These are phyloP conservation scores for Hydrangea macrophylla DNA, from an alignment of 148 eudicot species.

Conservation along the genomic window DNA sequence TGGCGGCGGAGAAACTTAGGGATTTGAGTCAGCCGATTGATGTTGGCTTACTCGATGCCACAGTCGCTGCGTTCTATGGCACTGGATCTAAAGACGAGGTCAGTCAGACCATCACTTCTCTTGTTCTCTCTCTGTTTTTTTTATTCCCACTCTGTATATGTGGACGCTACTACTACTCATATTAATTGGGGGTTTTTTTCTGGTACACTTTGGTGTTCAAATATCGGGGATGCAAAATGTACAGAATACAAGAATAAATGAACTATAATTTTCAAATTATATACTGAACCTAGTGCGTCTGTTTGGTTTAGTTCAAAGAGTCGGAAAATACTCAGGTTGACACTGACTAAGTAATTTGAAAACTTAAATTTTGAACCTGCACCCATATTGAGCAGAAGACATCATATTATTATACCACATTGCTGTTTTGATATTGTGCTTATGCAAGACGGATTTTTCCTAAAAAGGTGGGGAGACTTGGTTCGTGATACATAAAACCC, in stretches of 20 bases:
- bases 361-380: no score
- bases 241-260: no score
- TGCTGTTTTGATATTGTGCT: no score
- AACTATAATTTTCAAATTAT: no score
- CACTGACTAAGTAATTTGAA: no score
- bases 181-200: not conserved
- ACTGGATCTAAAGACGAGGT: conserved; percentile 98
- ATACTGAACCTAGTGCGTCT: not conserved
- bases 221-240: not conserved
- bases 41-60: conserved; percentile 81
- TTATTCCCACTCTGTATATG: not conserved
- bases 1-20: conserved; percentile 92
- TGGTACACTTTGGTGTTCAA: not conserved
- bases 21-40: conserved; percentile 97
- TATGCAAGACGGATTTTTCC: no score
- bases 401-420: no score
- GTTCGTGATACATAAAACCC: no score
- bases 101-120: conserved; percentile 32
- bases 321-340: not conserved
- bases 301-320: not conserved
- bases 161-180: no score
- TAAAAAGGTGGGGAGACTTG: no score
- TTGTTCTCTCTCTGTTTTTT: not conserved
- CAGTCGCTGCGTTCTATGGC: conserved; percentile 92
- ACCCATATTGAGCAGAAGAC: no score